Evolutionary conservation across 257 asterid genomes (phyloP), one percentile per base, ranked within the genome.

Genomic region (Nicotiana sylvestris): DNA sequence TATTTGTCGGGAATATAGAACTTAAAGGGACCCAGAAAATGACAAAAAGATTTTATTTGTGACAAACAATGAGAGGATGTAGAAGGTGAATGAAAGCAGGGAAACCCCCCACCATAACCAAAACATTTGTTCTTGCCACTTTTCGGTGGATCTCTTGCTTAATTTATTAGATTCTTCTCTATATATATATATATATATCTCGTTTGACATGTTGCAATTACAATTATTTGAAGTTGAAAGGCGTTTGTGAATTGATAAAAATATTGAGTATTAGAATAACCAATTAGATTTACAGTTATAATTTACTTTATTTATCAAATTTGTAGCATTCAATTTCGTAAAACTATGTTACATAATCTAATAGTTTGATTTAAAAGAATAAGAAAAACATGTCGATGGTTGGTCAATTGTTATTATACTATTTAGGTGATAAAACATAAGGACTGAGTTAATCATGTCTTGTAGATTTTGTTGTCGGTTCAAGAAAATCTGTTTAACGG

Each of bases 1-100:
- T 39, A 21, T 70, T 70, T 70, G 78, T 70, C 35, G 51, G 78
- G 78, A 70, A 43, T 70, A 70, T 70, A 43, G 46, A 70, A 46
- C 12, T 43, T 70, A 0, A 43, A n/a, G 78, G 78, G 60, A n/a
- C 60, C 78, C 13, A 70, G 60, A 69, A 35, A 70, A 21, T 43
- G 78, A 70, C 78, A 11, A 25, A 70, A 70, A 21, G 37, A 70
- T 70, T 70, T 43, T 70, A 70, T 70, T 70, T 43, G 78, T 43
- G 58, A 70, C 46, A 39, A 70, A n/a, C 11, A 9, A 70, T 70
- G 78, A 70, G 46, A 69, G 77, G 43, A n/a, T 69, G 29, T 9
- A 68, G 30, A n/a, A 49, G 57, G 55, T 69, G 77, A 69, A 69
- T 69, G 6, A 69, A 39, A 10, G 56, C 32, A 37, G 21, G 9